Evolutionary conservation across 805 yeast species (phyloP).

Genomic region (Priceomyces medius): DNA sequence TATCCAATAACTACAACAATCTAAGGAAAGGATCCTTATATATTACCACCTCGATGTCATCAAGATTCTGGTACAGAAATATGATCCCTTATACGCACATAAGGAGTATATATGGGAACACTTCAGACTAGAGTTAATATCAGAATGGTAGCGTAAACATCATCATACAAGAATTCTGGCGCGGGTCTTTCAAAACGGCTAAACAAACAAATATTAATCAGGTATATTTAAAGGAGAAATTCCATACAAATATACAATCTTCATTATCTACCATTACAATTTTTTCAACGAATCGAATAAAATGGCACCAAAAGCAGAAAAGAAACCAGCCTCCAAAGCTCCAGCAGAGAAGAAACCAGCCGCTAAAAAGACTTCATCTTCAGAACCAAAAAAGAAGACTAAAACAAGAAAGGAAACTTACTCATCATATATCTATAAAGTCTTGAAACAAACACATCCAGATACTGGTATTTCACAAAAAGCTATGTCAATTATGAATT

Average conservation of each 20-base stretch:
- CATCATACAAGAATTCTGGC: too few relatives aligned
- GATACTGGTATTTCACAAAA: conserved; percentile 99
- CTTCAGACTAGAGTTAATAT: neutral
- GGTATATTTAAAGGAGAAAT: neutral
- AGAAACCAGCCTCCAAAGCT: conserved; percentile 90
- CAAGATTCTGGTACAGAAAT: too few relatives aligned
- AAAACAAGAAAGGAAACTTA: conserved; percentile 97
- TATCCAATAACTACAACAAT: neutral
- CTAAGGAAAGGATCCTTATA: neutral
- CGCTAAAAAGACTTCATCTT: conserved; percentile 78
- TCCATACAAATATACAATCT: neutral
- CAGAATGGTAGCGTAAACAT: neutral
- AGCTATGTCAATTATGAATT: conserved; percentile 98
- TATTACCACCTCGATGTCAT: neutral
- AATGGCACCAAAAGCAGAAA: conserved; percentile 68
- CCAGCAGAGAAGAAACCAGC: conserved; percentile 93
- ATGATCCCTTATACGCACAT: neutral
- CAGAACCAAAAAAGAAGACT: conserved; percentile 85
- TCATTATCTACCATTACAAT: neutral
- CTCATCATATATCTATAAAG: conserved; percentile 97
- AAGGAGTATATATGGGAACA: neutral
- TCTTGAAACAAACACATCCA: conserved; percentile 97
- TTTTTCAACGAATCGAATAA: conserved; percentile 14
- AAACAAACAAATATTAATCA: neutral
- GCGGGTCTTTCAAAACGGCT: too few relatives aligned